Conservation (phyloP, 116 monocot genomes). For the Iris pallida region DNA sequence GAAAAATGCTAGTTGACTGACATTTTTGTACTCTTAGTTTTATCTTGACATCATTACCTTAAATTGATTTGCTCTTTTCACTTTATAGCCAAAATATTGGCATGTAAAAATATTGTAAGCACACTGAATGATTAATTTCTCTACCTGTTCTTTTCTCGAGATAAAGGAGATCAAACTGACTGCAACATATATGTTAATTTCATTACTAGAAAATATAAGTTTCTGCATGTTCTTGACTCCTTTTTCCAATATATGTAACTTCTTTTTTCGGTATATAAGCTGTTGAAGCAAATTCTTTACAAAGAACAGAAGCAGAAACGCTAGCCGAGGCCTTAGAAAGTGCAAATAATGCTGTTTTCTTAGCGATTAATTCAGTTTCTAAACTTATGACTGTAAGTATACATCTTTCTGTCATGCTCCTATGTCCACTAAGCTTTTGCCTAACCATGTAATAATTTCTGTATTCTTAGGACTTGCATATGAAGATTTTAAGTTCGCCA, state of each 20-base stretch:
- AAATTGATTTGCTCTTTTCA: constrained; percentile 2
- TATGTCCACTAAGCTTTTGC: not conserved
- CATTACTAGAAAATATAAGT: too few relatives aligned
- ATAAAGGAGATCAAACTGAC: too few relatives aligned
- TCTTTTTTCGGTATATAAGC: constrained; percentile 23
- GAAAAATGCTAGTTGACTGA: not conserved
- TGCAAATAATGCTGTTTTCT: constrained; percentile 72
- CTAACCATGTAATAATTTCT: constrained; percentile 9
- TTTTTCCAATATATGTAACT: not conserved
- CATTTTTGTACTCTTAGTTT: not conserved
- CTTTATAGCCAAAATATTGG: not conserved
- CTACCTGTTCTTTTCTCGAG: too few relatives aligned
- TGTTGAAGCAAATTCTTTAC: constrained; percentile 73
- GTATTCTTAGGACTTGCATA: constrained; percentile 42
- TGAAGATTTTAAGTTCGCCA: constrained; percentile 35
- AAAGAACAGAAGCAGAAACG: constrained; percentile 65
- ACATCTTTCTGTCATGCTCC: not conserved
- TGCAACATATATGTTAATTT: too few relatives aligned
- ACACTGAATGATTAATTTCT: not conserved
- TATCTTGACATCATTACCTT: not conserved
- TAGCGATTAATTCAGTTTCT: constrained; percentile 60
- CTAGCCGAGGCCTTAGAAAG: constrained; percentile 84
- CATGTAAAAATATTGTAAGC: not conserved
- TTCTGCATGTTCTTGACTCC: constrained; percentile 4
- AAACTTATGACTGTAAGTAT: constrained; percentile 60